Base-by-base conservation (phyloP, 148 eudicot species). In the Hydrangea macrophylla region DNA sequence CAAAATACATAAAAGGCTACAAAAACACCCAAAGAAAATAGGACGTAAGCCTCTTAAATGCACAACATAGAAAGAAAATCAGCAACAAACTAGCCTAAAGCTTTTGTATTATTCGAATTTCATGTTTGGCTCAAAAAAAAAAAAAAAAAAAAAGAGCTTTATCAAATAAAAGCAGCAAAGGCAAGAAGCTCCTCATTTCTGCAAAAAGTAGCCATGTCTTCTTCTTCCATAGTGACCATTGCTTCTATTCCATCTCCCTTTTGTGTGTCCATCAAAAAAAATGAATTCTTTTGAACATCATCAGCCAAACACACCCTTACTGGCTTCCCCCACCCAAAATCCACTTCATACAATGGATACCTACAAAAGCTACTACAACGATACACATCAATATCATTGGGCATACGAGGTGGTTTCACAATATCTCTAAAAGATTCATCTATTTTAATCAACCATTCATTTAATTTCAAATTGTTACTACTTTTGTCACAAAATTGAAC, bases 161-260 rank as follows among this genome's bases (percentile, higher is more conserved):
- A n/a, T n/a, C n/a, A 22, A 8, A 15, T 4, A 57, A 57, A 13
- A 1, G 60, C 3, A 55, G 44, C 36, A 5, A 32, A 44, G 12
- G 24, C 22, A 24, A 65, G 39, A 0, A 64, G 68, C 17, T 64
- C 68, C 2, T 9, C 9, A 0, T 64, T 17, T 30, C 36, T 2
- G 40, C 26, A 25, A 11, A 68, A 28, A 23, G 32, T 2, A 28
- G 22, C 11, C 75, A 72, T 72, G 6, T 27, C 69, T 27, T 40
- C 15, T 26, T 64, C 62, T 20, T 64, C 69, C 48, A 60, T 7
- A 9, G 6, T 7, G 1, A 36, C 64, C 64, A 44, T 20, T 60
- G 64, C 64, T 60, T 60, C 64, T 23, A 60, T 36, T 60, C 64
- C 64, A 20, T 11, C 45, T 1, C 40, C 64, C 3, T 9, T 25